Base-by-base conservation (phyloP, 176 grass and related monocot genomes). In the Rhynchospora tenuis region DNA sequence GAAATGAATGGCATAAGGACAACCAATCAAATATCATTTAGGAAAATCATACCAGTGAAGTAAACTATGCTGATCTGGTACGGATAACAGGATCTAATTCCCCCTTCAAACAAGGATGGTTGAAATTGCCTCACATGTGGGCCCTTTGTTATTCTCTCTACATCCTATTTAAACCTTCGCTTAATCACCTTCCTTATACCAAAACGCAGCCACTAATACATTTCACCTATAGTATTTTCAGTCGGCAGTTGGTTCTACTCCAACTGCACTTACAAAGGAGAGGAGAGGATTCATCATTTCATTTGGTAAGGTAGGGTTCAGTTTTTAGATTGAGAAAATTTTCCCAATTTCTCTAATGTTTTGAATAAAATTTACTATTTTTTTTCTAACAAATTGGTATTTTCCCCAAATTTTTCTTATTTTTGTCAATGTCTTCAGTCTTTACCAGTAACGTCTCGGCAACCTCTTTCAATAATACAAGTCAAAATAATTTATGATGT, bases 11-110 rank as follows among this genome's bases (percentile, higher is more conserved):
- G 45, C 78, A 66, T 0, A 64, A 65, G 26, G 59, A 47, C 33
- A 64, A 67, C 80, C 43, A 54, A 29, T 82, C 14, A 64, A 73
- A n/a, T n/a, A 68, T 28, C 12, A 76, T 54, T 76, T 52, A 16
- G 1, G 47, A 63, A 64, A 54, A 83, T 68, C 42, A 19, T 82
- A 73, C 19, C 52, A 56, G n/a, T 61, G 70, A 55, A 83, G 79
- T 87, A 87, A 87, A 82, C 54, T 54, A 77, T 60, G 42, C 85
- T 71, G 52, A 74, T 54, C 20, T 17, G 46, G 80, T 64, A 82
- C 62, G 57, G 68, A 73, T 48, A 86, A 68, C 4, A 33, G 64
- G 65, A 87, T 81, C 85, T 57, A 28, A 87, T 87, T 87, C 85
- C 54, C 62, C 26, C 31, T 59, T 50, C 79, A 87, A 87, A 87